Evolutionary conservation across 2,329 filamentous ascomycete genomes (phyloP).

Genomic region (Myriosclerotinia curreyana): DNA sequence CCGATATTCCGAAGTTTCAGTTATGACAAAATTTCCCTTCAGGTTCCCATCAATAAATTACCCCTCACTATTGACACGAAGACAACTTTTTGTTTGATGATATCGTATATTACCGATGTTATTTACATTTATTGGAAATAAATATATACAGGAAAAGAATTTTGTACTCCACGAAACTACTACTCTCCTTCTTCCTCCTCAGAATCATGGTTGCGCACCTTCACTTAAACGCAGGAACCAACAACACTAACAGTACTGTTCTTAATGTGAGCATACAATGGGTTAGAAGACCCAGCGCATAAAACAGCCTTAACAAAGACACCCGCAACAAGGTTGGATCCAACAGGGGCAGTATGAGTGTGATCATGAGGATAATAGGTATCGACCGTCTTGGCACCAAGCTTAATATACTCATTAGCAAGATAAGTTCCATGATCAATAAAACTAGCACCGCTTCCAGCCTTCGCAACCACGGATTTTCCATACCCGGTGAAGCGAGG

Average conservation of each 20-base stretch:
- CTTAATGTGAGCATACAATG: constrained; percentile 7
- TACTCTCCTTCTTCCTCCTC: not conserved
- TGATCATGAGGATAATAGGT: constrained; percentile 55
- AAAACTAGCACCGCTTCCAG: constrained; percentile 45
- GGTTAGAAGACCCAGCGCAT: constrained; percentile 1
- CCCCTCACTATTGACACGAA: too few species aligned
- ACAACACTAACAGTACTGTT: not conserved
- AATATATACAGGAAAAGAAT: constrained; percentile 3
- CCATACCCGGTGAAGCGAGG: constrained; percentile 58
- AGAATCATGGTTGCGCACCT: not conserved
- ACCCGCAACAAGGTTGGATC: constrained; percentile 50
- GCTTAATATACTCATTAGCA: constrained; percentile 47
- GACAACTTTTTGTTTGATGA: too few species aligned
- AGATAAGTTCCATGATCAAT: constrained; percentile 58
- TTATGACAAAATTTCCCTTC: too few species aligned
- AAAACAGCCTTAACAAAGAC: constrained; percentile 5
- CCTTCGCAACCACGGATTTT: constrained; percentile 44
- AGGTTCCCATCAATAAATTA: too few species aligned
- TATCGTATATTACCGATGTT: not conserved
- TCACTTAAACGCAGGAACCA: not conserved
- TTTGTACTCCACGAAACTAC: not conserved
- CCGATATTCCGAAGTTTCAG: too few species aligned
- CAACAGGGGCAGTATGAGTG: constrained; percentile 56
- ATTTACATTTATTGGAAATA: not conserved
- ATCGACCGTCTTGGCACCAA: constrained; percentile 49